These are phyloP conservation scores for Senna siamea DNA, from an alignment of 306 rosid species.

Conservation along the genomic window DNA sequence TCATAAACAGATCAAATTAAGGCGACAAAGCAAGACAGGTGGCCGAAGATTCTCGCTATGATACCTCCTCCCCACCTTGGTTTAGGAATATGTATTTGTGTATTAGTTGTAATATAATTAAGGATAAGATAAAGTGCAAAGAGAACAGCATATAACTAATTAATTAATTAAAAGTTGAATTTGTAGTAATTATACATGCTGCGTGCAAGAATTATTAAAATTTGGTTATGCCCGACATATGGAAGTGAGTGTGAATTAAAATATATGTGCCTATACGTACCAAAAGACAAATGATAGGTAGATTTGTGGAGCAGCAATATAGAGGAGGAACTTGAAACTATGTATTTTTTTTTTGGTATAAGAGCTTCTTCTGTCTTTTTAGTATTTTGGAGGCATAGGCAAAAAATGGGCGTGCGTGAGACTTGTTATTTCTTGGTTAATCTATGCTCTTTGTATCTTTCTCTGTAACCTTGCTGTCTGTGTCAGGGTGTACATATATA, in stretches of 20 bases:
- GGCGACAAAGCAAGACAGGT: constrained; percentile 36
- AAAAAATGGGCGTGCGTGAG: constrained; percentile 14
- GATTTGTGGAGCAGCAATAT: constrained; percentile 34
- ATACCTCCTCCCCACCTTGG: neutral
- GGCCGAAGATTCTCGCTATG: constrained; percentile 39
- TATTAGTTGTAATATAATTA: constrained; percentile 13
- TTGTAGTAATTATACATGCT: constrained; percentile 43
- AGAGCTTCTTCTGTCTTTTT: constrained; percentile 10
- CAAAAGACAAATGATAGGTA: constrained; percentile 40
- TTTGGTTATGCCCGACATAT: constrained; percentile 45
- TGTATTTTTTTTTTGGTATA: neutral
- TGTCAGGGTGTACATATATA: neutral
- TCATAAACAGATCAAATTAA: constrained; percentile 21
- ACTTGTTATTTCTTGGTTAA: constrained; percentile 35
- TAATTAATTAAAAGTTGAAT: constrained; percentile 13
- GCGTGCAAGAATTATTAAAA: constrained; percentile 47
- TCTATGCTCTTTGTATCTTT: constrained; percentile 33
- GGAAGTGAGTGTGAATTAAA: constrained; percentile 53
- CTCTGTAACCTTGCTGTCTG: neutral
- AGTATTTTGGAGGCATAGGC: neutral
- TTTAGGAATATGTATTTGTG: constrained; percentile 14
- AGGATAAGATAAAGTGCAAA: constrained; percentile 30
- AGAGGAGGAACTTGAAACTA: constrained; percentile 1
- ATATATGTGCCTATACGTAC: constrained; percentile 13
- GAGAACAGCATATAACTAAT: neutral